Conservation (phyloP, 2,329 filamentous ascomycete genomes). For the Microsporum audouinii region DNA sequence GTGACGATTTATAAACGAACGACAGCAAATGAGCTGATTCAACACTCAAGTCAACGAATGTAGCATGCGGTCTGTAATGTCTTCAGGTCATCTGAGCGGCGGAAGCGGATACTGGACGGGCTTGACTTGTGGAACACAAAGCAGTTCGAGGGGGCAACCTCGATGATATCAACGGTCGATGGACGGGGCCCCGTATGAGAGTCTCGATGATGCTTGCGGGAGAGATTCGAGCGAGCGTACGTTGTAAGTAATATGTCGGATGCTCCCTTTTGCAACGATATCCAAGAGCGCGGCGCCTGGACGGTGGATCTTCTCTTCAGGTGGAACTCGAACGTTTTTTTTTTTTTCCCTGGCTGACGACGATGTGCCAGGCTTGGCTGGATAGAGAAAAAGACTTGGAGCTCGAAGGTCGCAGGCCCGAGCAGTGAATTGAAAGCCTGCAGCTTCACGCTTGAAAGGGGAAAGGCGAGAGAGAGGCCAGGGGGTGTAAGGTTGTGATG, state of each 20-base stretch:
- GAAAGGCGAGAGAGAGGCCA: not conserved
- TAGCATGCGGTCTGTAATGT: not conserved
- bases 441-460: not conserved
- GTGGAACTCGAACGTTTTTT: not conserved
- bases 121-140: not conserved
- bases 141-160: not conserved
- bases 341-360: not conserved
- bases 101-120: not conserved
- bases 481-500: not conserved
- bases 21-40: not conserved
- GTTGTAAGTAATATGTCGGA: not conserved
- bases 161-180: not conserved
- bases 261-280: not conserved
- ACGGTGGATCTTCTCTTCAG: not conserved
- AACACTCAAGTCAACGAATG: not conserved
- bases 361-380: not conserved
- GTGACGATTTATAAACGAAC: not conserved
- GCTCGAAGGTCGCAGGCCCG: not conserved
- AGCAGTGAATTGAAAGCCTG: not conserved
- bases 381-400: not conserved
- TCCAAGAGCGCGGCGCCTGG: not conserved
- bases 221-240: not conserved
- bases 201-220: too few species aligned
- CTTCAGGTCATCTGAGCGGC: slow-evolving; percentile 1
- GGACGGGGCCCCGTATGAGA: not conserved